A percentile compares a stretch with the other conserved stretches of the same genome.
Conservation (phyloP, 371 early-diverging fungal species). For the Rhizopus delemar region DNA sequence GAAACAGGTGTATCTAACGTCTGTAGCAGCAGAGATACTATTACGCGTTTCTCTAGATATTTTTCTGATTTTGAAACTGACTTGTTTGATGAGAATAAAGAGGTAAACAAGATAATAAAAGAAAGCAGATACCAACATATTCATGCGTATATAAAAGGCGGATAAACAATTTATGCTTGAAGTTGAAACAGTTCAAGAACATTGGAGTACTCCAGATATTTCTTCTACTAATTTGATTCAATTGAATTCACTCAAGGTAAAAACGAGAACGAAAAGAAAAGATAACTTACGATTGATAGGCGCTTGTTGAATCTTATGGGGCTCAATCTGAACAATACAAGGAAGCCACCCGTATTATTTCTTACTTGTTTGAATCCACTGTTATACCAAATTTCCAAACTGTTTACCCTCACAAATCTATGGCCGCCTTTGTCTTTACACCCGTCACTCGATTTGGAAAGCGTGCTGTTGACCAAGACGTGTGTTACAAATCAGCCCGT, state of each 20-base stretch:
- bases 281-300: constrained; percentile 10
- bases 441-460: constrained; percentile 10
- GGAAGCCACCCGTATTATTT: constrained; percentile 29
- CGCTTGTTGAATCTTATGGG: constrained; percentile 35
- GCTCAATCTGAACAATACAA: constrained; percentile 36
- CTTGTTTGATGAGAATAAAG: constrained; percentile 12
- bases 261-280: neutral
- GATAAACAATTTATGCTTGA: constrained; percentile 19
- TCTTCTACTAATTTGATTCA: constrained; percentile 16
- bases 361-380: constrained; percentile 33
- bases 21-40: neutral
- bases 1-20: neutral
- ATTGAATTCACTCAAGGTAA: constrained; percentile 25
- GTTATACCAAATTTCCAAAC: constrained; percentile 27
- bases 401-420: constrained; percentile 4
- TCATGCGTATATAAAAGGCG: constrained; percentile 2
- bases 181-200: constrained; percentile 8
- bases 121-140: neutral
- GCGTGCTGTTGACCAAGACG: constrained; percentile 12
- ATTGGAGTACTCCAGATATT: neutral
- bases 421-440: constrained; percentile 33
- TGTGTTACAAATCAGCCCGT: constrained; percentile 24
- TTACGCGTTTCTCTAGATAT: neutral
- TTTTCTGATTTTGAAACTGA: constrained; percentile 3
- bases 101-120: neutral